Percentiles rank a stretch among this genome's conserved stretches.
These are phyloP conservation scores for Juncus effusus DNA, from an alignment of 176 grass and related monocot species.

Conservation along the genomic window DNA sequence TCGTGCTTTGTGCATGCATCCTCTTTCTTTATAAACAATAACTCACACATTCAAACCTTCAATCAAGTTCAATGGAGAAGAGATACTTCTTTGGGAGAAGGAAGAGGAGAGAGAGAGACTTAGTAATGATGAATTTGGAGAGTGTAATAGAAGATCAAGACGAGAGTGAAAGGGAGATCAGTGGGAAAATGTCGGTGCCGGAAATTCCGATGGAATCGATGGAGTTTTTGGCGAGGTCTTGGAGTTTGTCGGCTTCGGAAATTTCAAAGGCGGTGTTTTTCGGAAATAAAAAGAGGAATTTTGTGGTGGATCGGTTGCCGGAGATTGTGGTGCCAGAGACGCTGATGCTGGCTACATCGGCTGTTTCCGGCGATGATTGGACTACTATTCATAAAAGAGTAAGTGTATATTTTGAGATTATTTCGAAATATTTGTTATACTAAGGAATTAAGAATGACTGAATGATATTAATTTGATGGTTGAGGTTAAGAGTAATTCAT, in stretches of 20 bases:
- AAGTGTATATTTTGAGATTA: constrained; percentile 12
- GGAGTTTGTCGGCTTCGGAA: constrained; percentile 59
- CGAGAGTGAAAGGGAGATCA: background rate
- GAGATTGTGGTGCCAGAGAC: constrained; percentile 56
- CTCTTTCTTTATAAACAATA: constrained; percentile 39
- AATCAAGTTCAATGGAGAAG: constrained; percentile 30
- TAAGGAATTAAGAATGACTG: no score
- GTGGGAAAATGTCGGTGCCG: constrained; percentile 22
- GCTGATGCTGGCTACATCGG: constrained; percentile 38
- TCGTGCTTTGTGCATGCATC: constrained; percentile 54
- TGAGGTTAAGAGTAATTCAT: background rate
- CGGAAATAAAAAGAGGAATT: constrained; percentile 54
- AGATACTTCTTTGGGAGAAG: constrained; percentile 38
- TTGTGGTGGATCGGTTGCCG: constrained; percentile 56
- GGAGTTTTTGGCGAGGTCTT: constrained; percentile 68
- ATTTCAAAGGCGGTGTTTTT: constrained; percentile 47
- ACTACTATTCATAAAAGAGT: constrained; percentile 41
- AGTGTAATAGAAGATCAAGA: background rate
- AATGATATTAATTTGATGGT: background rate
- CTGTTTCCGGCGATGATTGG: constrained; percentile 33
- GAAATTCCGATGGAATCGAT: constrained; percentile 61
- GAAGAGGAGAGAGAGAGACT: constrained; percentile 40
- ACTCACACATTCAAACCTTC: constrained; percentile 8
- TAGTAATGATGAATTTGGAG: constrained; percentile 45
- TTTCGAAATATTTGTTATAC: no score